Conservation (phyloP, 2,329 filamentous ascomycete species). For the Bretziella fagacearum region DNA sequence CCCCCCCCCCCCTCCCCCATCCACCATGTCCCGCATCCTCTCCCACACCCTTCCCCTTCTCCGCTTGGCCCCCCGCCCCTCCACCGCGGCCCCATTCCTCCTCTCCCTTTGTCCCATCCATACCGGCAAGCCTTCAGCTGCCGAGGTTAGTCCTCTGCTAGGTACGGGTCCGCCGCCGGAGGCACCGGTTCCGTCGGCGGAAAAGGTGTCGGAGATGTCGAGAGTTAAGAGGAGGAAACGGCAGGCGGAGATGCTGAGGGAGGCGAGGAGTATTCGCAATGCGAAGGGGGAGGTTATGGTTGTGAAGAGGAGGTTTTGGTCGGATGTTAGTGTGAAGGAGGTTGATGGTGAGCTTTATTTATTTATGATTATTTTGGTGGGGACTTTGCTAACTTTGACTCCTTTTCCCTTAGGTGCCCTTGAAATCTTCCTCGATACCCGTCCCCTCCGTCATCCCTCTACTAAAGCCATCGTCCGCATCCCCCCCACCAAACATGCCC, state of each 20-base stretch:
- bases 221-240: constrained; percentile 34
- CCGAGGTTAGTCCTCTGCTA: constrained; percentile 35
- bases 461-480: constrained; percentile 56
- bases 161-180: constrained; percentile 43
- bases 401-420: constrained; percentile 23
- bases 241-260: constrained; percentile 38
- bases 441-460: constrained; percentile 61
- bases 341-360: constrained; percentile 37
- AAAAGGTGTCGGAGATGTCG: constrained; percentile 20
- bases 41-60: too few species aligned
- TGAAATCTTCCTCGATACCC: constrained; percentile 56
- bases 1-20: too few species aligned
- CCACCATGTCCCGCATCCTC: too few species aligned
- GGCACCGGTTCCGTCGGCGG: constrained; percentile 30
- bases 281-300: constrained; percentile 22
- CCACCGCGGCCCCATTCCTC: neutral
- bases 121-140: constrained; percentile 22
- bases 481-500: constrained; percentile 57
- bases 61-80: neutral
- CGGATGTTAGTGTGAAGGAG: constrained; percentile 56
- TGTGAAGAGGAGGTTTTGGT: constrained; percentile 70
- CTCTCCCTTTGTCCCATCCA: constrained; percentile 15
- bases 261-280: constrained; percentile 31
- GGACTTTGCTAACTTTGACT: neutral
- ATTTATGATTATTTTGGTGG: neutral